Conservation (phyloP, 208 protist genomes). For the Leishmania aethiopica region DNA sequence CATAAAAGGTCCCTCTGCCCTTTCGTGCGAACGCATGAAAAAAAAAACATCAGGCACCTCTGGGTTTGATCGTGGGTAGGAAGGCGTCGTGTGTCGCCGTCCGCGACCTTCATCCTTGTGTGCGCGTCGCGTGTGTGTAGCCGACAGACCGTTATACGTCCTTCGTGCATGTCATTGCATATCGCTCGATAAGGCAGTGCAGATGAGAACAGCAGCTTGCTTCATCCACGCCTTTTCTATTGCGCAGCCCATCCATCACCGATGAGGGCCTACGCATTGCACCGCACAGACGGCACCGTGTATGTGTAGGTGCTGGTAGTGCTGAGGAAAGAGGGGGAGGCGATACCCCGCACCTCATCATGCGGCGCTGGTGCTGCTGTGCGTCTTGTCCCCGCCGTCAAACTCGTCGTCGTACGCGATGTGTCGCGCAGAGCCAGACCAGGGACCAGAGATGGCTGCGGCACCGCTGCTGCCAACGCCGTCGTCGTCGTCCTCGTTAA, state of each 20-base stretch:
- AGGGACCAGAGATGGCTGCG: background rate
- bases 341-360: background rate
- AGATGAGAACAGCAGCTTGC: background rate
- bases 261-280: background rate
- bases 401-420: background rate
- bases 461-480: conserved; percentile 8
- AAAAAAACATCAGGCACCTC: background rate
- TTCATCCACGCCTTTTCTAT: background rate
- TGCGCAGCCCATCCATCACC: background rate
- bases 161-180: background rate
- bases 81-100: too few relatives aligned
- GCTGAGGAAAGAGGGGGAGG: background rate
- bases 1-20: background rate
- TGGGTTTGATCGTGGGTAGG: background rate
- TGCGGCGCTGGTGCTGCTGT: background rate
- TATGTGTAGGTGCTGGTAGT: background rate
- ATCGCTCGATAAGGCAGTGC: background rate
- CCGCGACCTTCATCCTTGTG: background rate
- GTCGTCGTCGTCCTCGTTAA: conserved; percentile 40
- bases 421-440: background rate
- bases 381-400: background rate
- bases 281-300: background rate
- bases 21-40: background rate
- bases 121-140: background rate
- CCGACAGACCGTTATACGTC: background rate